Evolutionary conservation across 2,329 filamentous ascomycete genomes (phyloP).

Genomic region (Aspergillus viridinutans): DNA sequence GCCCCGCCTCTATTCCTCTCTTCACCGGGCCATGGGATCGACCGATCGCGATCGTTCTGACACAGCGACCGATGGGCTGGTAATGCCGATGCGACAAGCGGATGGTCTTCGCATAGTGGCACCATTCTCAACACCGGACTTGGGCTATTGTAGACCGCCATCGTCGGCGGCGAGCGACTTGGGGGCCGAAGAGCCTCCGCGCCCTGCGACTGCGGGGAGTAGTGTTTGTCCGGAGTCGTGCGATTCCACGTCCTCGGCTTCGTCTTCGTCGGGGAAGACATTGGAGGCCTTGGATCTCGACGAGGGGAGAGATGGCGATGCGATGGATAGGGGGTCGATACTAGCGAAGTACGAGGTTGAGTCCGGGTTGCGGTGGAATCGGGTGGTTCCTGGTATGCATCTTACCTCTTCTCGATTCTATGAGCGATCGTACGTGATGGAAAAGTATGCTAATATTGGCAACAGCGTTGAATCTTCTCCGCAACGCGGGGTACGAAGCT

Average conservation of each 20-base stretch:
- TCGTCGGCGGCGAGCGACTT: not conserved
- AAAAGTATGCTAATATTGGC: not conserved
- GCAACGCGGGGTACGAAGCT: conserved; percentile 32
- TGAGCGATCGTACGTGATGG: conserved; percentile 1
- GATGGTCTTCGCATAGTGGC: not conserved
- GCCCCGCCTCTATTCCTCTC: conserved; percentile 19
- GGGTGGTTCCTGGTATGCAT: conserved; percentile 29
- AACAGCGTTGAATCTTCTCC: conserved; percentile 34
- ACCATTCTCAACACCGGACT: not conserved
- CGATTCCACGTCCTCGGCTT: not conserved
- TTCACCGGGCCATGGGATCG: conserved; percentile 1
- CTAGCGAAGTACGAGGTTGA: conserved; percentile 24
- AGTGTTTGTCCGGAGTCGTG: conserved; percentile 4
- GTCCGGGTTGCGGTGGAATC: conserved; percentile 34
- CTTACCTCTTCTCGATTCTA: not conserved
- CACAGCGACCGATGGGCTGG: not conserved
- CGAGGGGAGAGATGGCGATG: conserved; percentile 10
- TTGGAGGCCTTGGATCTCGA: conserved; percentile 17
- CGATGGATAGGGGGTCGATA: not conserved
- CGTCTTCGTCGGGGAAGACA: conserved; percentile 14
- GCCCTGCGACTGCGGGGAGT: conserved; percentile 12
- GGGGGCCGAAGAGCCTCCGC: conserved; percentile 4
- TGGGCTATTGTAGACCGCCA: not conserved
- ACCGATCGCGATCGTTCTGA: not conserved
- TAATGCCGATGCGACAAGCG: not conserved